Evolutionary conservation across 305 asterid genomes (phyloP).

Genomic region (Rubia balearica): DNA sequence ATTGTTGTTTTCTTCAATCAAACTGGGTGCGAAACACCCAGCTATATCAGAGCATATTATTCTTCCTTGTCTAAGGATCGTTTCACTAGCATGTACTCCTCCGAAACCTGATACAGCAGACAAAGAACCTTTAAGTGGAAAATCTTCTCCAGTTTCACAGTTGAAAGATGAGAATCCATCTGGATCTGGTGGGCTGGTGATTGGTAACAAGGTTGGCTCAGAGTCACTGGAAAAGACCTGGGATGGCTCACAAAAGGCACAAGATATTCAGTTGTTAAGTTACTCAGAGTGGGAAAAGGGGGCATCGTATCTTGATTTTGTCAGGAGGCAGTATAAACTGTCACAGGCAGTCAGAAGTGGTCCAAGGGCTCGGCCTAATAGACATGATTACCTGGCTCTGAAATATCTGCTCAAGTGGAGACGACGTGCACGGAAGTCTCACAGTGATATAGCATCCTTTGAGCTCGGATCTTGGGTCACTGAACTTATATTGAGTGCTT

Average conservation of each 20-base stretch:
- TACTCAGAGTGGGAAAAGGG: slow-evolving; percentile 99
- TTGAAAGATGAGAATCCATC: slow-evolving; percentile 63
- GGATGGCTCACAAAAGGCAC: slow-evolving; percentile 74
- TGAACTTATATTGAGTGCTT: slow-evolving; percentile 95
- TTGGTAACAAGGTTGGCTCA: slow-evolving; percentile 42
- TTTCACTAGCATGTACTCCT: slow-evolving; percentile 95
- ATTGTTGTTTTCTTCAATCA: slow-evolving; percentile 87
- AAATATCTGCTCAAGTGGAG: slow-evolving; percentile 96
- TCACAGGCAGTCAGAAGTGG: slow-evolving; percentile 65
- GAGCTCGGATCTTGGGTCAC: slow-evolving; percentile 99
- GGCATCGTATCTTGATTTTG: slow-evolving; percentile 99
- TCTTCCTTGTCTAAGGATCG: slow-evolving; percentile 91
- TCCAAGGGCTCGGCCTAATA: slow-evolving; percentile 78
- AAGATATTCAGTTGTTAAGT: slow-evolving; percentile 76
- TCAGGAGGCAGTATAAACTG: slow-evolving; percentile 93
- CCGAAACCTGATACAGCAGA: slow-evolving; percentile 90
- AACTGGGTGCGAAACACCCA: slow-evolving; percentile 97
- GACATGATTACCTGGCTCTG: slow-evolving; percentile 73
- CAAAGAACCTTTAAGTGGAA: slow-evolving; percentile 65
- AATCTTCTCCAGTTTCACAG: slow-evolving; percentile 48
- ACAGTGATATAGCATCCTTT: slow-evolving; percentile 65
- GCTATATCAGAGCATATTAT: slow-evolving; percentile 97
- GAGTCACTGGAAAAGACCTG: slow-evolving; percentile 68
- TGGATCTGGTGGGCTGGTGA: slow-evolving; percentile 47
- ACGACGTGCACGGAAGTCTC: slow-evolving; percentile 63